Base-by-base conservation (phyloP, 345 rosid species). In the Anacardium occidentale region DNA sequence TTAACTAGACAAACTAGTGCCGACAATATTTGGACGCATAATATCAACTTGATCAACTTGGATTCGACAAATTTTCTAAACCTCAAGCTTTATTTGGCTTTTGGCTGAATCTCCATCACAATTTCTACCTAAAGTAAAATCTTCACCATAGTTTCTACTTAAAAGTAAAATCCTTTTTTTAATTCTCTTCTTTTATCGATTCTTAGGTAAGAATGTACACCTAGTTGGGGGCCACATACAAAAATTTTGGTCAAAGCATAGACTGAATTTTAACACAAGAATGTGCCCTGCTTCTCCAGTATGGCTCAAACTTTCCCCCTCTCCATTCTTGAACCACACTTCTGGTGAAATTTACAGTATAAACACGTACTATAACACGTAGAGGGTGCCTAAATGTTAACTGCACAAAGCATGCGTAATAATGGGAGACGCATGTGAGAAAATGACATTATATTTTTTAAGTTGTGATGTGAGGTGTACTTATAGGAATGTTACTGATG, bases 241-340 rank as follows among this genome's bases (percentile, higher is more conserved):
- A 61, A 37, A 68, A 50, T 7, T 26, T 51, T 29, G 58, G 26
- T 62, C 64, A 48, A 62, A 52, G 55, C 63, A 68, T 70, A 22
- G 21, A 64, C 24, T 42, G 64, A 13, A 6, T 69, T 57, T 70
- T 25, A 58, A 66, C 59, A 72, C 59, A 76, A 64, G 64, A 78
- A 76, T 75, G 86, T 84, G 86, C 83, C 88, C 80, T 82, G 86
- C 86, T 84, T 86, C 88, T 86, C 86, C 87, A 82, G 80, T 85
- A 57, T 71, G 87, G 82, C 73, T 54, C 29, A 66, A 65, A 60
- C 77, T 77, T 73, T 71, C 77, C 71, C 66, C 17, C n/a, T 62
- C 58, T 20, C 69, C 21, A 65, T 65, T 10, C 56, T 37, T 10
- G 44, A 57, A 18, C 75, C 37, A 12, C 17, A 57, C 9, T 56